Percentiles rank a stretch among this genome's conserved stretches.
Evolutionary conservation across 345 rosid species (phyloP).

Genomic region (Lepidium africanum): DNA sequence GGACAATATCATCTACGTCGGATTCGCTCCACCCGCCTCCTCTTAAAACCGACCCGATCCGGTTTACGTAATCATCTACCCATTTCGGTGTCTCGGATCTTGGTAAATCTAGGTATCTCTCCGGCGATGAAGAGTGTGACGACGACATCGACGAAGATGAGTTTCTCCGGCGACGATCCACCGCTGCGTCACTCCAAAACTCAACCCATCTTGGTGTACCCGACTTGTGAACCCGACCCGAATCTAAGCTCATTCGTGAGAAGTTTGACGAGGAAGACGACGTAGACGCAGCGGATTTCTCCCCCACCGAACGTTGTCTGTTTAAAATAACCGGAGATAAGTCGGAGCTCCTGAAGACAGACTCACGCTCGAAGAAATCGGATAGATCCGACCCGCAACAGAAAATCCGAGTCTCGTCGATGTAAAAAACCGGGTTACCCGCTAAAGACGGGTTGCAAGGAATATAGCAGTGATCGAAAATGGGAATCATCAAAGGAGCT

Average conservation of each 20-base stretch:
- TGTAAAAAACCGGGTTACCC: constrained; percentile 92
- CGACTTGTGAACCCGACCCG: constrained; percentile 34
- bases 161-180: constrained; percentile 66
- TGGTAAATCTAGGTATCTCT: constrained; percentile 62
- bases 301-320: constrained; percentile 62
- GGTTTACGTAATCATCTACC: constrained; percentile 66
- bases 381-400: constrained; percentile 96
- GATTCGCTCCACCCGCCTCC: constrained; percentile 89
- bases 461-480: constrained; percentile 85
- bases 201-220: constrained; percentile 89
- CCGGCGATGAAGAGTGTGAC: constrained; percentile 68
- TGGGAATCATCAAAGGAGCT: constrained; percentile 87
- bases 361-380: constrained; percentile 80
- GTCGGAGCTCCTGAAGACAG: constrained; percentile 47
- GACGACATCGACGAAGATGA: constrained; percentile 44
- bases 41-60: constrained; percentile 75
- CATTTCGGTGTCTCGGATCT: constrained; percentile 63
- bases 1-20: constrained; percentile 63
- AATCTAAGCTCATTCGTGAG: constrained; percentile 58
- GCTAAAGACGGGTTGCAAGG: constrained; percentile 85
- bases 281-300: constrained; percentile 49
- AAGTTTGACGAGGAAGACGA: constrained; percentile 29
- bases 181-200: constrained; percentile 90
- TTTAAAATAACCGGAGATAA: constrained; percentile 36
- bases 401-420: constrained; percentile 80